phyloP scores from a whole-genome alignment of 768 basidiomycete genomes.

The Brasilioporus rufonigricans region DNA sequence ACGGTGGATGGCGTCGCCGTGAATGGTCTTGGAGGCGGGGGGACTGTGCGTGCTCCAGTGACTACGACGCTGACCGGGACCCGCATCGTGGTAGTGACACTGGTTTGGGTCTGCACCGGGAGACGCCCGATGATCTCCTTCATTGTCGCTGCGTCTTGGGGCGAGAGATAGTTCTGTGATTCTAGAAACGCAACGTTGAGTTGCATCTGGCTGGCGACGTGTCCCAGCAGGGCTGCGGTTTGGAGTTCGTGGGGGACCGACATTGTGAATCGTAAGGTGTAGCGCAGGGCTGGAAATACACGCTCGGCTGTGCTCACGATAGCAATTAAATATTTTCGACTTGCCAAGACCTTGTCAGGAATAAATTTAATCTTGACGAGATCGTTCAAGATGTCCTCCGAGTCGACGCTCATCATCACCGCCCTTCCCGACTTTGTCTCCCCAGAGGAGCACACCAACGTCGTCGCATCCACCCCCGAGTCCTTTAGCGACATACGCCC shows the following conservation, averaged over 20 bases:
- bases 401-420: slow-evolving; percentile 35
- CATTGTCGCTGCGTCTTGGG: slow-evolving; percentile 42
- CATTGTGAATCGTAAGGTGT: slow-evolving; percentile 11
- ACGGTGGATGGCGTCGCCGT: slow-evolving; percentile 10
- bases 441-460: slow-evolving; percentile 61
- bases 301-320: slow-evolving; percentile 11
- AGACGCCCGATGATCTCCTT: slow-evolving; percentile 49
- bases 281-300: slow-evolving; percentile 12
- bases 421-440: slow-evolving; percentile 46
- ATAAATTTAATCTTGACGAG: too few relatives aligned
- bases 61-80: slow-evolving; percentile 8
- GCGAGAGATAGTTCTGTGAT: slow-evolving; percentile 51
- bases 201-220: slow-evolving; percentile 56
- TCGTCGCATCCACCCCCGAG: slow-evolving; percentile 77
- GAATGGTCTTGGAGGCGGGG: slow-evolving; percentile 11
- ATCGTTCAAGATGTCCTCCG: too few relatives aligned
- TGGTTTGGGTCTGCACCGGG: slow-evolving; percentile 22
- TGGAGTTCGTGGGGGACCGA: slow-evolving; percentile 23
- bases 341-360: too few relatives aligned
- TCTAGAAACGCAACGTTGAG: slow-evolving; percentile 57
- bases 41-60: slow-evolving; percentile 15
- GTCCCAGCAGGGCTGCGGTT: slow-evolving; percentile 56
- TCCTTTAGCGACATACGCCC: slow-evolving; percentile 87
- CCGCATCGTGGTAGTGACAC: slow-evolving; percentile 11
- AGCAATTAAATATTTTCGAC: too few relatives aligned